Conservation (phyloP, 768 basidiomycete species). For the Chlorophyllum brunneum region DNA sequence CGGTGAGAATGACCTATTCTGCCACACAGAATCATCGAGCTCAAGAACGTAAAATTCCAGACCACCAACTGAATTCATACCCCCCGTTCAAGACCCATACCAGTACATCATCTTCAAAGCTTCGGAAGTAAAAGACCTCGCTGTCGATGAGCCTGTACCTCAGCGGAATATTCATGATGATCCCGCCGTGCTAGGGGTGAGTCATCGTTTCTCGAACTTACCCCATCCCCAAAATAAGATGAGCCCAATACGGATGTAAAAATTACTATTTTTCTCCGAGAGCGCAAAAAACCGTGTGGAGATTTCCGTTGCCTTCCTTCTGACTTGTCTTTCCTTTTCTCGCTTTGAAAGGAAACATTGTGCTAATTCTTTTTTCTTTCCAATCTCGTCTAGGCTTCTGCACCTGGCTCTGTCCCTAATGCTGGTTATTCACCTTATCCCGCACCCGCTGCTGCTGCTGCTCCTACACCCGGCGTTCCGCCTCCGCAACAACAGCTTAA, state of each 20-base stretch:
- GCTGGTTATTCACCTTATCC: constrained; percentile 16
- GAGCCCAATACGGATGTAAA: constrained; percentile 30
- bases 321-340: constrained; percentile 25
- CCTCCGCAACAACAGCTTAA: constrained; percentile 23
- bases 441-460: constrained; percentile 12
- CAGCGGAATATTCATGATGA: constrained; percentile 74
- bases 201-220: constrained; percentile 26
- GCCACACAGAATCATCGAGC: constrained; percentile 1
- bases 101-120: constrained; percentile 90
- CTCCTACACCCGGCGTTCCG: constrained; percentile 19
- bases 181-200: constrained; percentile 77
- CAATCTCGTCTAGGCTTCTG: constrained; percentile 48
- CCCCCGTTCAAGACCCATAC: constrained; percentile 80
- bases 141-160: constrained; percentile 67
- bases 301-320: constrained; percentile 62
- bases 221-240: constrained; percentile 17
- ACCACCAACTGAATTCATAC: constrained; percentile 74
- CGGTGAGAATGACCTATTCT: constrained; percentile 46
- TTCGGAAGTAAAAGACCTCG: constrained; percentile 85
- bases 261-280: constrained; percentile 19
- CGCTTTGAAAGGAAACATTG: background rate
- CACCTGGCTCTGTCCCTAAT: constrained; percentile 30
- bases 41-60: constrained; percentile 28
- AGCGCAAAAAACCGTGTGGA: constrained; percentile 47
- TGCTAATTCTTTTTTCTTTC: constrained; percentile 9